Evolutionary conservation across 139 green algal genomes (phyloP).

Genomic region (Tetraselmis striata): DNA sequence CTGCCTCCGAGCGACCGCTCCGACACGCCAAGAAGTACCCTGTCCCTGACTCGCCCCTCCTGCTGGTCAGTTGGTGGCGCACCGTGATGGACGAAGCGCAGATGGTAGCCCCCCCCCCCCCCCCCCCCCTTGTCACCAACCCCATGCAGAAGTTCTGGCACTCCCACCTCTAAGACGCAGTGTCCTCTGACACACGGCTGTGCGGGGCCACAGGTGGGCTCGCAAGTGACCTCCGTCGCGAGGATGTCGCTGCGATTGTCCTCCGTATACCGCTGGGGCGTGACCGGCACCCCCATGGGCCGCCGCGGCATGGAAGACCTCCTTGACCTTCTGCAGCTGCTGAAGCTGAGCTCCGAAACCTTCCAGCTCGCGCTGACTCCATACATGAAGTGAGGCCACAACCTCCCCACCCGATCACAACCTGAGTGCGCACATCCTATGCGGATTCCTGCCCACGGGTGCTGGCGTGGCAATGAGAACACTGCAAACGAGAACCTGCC

Average conservation of each 20-base stretch:
- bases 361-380: not conserved
- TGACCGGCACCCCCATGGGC: conserved; percentile 2
- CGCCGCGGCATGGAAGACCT: not conserved
- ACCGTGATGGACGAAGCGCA: conserved; percentile 9
- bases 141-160: too few relatives aligned
- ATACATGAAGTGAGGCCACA: not conserved
- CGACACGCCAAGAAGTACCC: conserved; percentile 4
- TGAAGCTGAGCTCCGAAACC: not conserved
- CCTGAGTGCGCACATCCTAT: too few relatives aligned
- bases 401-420: not conserved
- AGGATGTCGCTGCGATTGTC: not conserved
- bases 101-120: too few relatives aligned
- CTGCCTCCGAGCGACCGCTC: not conserved
- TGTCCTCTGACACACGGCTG: too few relatives aligned
- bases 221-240: not conserved
- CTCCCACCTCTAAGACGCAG: too few relatives aligned
- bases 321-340: not conserved
- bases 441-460: too few relatives aligned
- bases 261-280: not conserved
- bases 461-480: too few relatives aligned
- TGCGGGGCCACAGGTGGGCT: too few relatives aligned
- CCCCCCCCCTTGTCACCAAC: too few relatives aligned
- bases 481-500: too few relatives aligned
- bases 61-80: conserved; percentile 2
- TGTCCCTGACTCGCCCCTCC: not conserved